Conservation (phyloP, 345 rosid genomes). For the Populus nigra region DNA sequence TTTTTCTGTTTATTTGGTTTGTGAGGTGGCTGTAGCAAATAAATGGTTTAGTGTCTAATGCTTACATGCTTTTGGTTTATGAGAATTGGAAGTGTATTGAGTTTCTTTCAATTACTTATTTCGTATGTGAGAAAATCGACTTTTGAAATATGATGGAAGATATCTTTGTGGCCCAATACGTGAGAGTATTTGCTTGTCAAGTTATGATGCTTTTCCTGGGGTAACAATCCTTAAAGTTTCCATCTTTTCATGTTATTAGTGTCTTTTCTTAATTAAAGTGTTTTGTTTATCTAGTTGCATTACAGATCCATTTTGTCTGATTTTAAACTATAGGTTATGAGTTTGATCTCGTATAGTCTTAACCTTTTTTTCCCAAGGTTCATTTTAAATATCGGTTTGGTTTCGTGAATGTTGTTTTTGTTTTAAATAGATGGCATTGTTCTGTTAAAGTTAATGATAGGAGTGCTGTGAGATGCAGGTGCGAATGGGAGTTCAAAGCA, state of each 20-base stretch:
- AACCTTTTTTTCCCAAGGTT: not conserved
- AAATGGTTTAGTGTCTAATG: not conserved
- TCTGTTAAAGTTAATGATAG: not conserved
- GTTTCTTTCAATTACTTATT: not conserved
- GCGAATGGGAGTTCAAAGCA: conserved; percentile 72
- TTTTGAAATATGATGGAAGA: not conserved
- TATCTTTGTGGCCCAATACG: not conserved
- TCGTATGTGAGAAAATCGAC: not conserved
- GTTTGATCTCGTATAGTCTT: not conserved
- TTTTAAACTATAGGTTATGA: too few species aligned
- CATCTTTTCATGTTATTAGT: not conserved
- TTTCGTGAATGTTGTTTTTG: not conserved
- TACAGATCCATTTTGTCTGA: not conserved
- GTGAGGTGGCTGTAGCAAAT: not conserved
- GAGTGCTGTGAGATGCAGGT: conserved; percentile 39
- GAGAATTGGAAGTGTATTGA: not conserved
- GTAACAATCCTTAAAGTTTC: not conserved
- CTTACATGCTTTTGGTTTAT: too few species aligned
- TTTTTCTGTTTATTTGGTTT: not conserved
- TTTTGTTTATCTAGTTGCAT: not conserved
- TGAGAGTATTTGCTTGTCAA: not conserved
- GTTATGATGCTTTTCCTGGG: not conserved
- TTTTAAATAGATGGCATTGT: not conserved
- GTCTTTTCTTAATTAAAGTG: not conserved
- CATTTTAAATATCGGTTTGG: not conserved